Evolutionary conservation across 164 flowering plant species (phyloP).

Genomic region (Macadamia tetraphylla): DNA sequence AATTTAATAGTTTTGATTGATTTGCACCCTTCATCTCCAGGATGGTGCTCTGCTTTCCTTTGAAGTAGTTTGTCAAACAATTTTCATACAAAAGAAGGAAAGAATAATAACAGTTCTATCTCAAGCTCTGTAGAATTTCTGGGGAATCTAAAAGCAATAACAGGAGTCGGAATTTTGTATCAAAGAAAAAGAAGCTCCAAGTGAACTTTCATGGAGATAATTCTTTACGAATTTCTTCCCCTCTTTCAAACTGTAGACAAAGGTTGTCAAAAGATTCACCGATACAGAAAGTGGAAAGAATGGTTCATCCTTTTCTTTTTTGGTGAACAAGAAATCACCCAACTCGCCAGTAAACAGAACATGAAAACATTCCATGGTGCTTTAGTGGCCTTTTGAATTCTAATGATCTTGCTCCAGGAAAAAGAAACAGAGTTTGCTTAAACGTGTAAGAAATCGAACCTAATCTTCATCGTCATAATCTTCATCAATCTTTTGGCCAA

Average conservation of each 20-base stretch:
- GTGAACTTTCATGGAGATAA: no score
- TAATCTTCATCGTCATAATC: conserved; percentile 41
- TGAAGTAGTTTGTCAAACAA: no score
- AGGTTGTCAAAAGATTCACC: not conserved
- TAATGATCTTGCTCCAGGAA: not conserved
- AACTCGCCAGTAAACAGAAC: not conserved
- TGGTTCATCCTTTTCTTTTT: not conserved
- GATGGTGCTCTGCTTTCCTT: no score
- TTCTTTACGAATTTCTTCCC: not conserved
- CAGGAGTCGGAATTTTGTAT: no score
- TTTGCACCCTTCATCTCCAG: no score
- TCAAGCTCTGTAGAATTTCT: no score
- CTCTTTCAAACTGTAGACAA: not conserved
- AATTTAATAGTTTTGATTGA: no score
- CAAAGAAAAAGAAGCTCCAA: no score
- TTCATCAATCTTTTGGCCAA: conserved; percentile 66
- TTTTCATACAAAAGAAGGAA: no score
- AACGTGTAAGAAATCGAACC: not conserved
- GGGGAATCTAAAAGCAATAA: no score
- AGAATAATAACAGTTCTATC: no score
- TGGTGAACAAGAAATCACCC: not conserved
- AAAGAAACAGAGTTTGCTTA: conserved; percentile 9
- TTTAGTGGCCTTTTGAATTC: not conserved
- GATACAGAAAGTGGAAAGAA: not conserved
- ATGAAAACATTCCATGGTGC: not conserved